Evolutionary conservation across 768 basidiomycete species (phyloP).

Genomic region (Macrolepiota albuminosa): DNA sequence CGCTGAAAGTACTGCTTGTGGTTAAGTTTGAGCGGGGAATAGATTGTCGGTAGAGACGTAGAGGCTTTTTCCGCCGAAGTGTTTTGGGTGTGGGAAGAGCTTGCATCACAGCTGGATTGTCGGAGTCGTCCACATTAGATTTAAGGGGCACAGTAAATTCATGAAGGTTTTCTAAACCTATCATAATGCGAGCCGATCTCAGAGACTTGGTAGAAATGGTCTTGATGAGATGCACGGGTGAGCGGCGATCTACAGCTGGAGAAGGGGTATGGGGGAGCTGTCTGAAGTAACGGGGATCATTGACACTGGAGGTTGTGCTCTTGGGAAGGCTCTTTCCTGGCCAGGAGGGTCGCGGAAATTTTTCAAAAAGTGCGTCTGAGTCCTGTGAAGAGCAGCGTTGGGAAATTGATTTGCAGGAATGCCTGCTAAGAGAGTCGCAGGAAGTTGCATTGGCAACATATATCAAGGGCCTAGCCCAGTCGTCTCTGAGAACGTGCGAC

Average conservation of each 20-base stretch:
- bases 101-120: not conserved
- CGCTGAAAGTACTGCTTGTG: constrained; percentile 9
- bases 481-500: not conserved
- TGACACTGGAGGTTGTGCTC: not conserved
- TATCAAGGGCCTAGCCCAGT: not conserved
- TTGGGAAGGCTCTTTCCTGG: constrained; percentile 5
- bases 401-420: not conserved
- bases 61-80: constrained; percentile 34
- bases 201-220: constrained; percentile 18
- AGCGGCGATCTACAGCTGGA: constrained; percentile 10
- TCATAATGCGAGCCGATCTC: constrained; percentile 13
- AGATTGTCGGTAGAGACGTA: constrained; percentile 25
- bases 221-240: constrained; percentile 12
- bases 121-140: not conserved
- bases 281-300: not conserved
- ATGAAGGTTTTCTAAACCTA: constrained; percentile 13
- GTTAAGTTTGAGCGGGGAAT: constrained; percentile 24
- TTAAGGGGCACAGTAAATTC: constrained; percentile 4
- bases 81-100: constrained; percentile 19
- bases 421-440: not conserved
- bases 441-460: constrained; percentile 15
- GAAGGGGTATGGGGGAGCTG: constrained; percentile 9
- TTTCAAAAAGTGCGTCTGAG: not conserved
- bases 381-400: not conserved
- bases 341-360: constrained; percentile 5